A percentile compares a stretch with the other conserved stretches of the same genome.
These are phyloP conservation scores for Boletus semigastroideus DNA, from an alignment of 1,284 basidiomycete genomes.

Conservation along the genomic window DNA sequence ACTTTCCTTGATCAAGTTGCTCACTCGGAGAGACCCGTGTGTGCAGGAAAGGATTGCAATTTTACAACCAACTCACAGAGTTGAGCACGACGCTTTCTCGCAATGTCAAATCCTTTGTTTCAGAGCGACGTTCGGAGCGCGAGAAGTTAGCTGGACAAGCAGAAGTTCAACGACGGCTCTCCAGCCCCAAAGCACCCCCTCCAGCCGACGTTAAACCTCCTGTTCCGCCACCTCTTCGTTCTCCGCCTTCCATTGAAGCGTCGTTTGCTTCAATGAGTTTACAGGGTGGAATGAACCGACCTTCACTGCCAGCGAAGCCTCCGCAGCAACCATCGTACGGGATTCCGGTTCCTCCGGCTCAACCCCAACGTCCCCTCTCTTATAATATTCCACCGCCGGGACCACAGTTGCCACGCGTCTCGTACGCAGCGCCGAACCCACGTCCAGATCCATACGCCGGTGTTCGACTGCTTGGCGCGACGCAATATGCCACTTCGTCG, in stretches of 20 bases:
- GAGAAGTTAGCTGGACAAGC: constrained; percentile 66
- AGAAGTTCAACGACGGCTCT: constrained; percentile 67
- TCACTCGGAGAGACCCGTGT: constrained; percentile 5
- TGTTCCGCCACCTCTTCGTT: constrained; percentile 45
- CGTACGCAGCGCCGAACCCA: constrained; percentile 29
- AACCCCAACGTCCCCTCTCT: constrained; percentile 36
- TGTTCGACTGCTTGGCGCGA: constrained; percentile 44
- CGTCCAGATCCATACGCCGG: constrained; percentile 55
- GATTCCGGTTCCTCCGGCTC: constrained; percentile 29
- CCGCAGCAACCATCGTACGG: constrained; percentile 29
- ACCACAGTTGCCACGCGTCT: constrained; percentile 36
- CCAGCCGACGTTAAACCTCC: constrained; percentile 50
- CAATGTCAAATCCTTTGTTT: constrained; percentile 65
- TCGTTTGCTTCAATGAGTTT: constrained; percentile 55
- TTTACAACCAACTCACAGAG: constrained; percentile 82
- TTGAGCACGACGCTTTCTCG: constrained; percentile 60
- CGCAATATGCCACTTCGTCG: constrained; percentile 15
- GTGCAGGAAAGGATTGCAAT: constrained; percentile 79
- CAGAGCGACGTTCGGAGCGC: constrained; percentile 68
- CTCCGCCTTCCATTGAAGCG: constrained; percentile 43
- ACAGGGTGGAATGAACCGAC: constrained; percentile 19
- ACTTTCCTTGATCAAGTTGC: constrained; percentile 1
- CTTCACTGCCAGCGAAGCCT: constrained; percentile 32
- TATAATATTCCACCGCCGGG: constrained; percentile 38
- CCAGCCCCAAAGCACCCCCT: constrained; percentile 40